Evolutionary conservation across 441 rosid species (phyloP), one percentile per base, ranked within the genome.

Genomic region (Theobroma grandiflorum): DNA sequence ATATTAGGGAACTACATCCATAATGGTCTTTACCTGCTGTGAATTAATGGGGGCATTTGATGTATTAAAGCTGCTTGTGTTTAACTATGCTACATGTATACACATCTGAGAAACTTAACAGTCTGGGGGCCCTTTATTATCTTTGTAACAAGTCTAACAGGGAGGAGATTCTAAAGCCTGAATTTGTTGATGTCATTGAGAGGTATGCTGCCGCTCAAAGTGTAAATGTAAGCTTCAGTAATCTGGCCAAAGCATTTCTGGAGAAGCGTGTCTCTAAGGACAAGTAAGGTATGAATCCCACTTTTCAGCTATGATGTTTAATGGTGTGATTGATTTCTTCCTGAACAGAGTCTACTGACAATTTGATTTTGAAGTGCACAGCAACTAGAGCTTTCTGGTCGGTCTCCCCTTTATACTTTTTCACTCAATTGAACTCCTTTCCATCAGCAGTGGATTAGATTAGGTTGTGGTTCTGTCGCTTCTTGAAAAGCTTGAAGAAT

Each of bases 201-300:
- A 91, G 93, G 84, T 93, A 93, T 35, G 96, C 98, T 64, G 91
- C 91, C 0, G 91, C 95, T 35, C 94, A 88, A 80, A 73, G 86
- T 0, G 88, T 88, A 8, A 89, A 82, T 80, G 84, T 86, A 26
- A 89, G 88, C 87, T 95, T 93, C 87, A 90, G 95, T 84, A 92
- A 95, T 84, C 88, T 95, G 76, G 99, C 99, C 63, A 93, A 90
- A 58, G 97, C 94, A 52, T 93, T 96, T 84, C 84, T 95, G 61
- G 97, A 90, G 79, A 92, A 91, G 84, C 95, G 94, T 67, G 86
- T 86, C 47, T 33, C 42, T 72, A 69, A 69, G 74, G 72, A 72
- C 69, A 71, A 80, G 40, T 81, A 78, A 81, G 76, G 74, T 78
- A 79, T 45, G 20, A 38, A 50, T 73, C 12, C 31, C 37, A 11